phyloP scores from a whole-genome alignment of 108 stramenopile species.

The Epipyxis sp. region DNA sequence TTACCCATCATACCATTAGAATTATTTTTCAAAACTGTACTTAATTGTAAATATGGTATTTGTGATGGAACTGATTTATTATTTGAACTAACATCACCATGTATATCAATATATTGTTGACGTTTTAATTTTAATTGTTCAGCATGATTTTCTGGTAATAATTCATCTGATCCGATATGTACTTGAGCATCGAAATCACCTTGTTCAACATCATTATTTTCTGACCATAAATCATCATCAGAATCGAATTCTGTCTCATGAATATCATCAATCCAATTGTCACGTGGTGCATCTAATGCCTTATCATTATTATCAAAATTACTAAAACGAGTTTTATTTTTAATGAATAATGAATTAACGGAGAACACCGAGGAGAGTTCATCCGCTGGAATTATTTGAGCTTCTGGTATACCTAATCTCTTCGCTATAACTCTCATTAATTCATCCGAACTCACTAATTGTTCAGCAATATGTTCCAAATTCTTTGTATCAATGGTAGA shows the following conservation, averaged over 20 bases:
- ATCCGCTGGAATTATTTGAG: conserved; percentile 21
- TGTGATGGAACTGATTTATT: background rate
- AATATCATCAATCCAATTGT: background rate
- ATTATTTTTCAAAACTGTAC: background rate
- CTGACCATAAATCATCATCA: conserved; percentile 32
- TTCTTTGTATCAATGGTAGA: conserved; percentile 7
- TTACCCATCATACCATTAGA: background rate
- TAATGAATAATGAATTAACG: background rate
- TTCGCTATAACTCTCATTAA: conserved; percentile 14
- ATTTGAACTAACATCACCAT: background rate
- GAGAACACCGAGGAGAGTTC: conserved; percentile 23
- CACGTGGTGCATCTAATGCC: background rate
- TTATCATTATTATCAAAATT: background rate
- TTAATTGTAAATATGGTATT: conserved; percentile 10
- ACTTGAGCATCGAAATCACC: conserved; percentile 6
- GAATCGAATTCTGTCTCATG: conserved; percentile 6
- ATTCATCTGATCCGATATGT: background rate
- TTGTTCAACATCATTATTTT: background rate
- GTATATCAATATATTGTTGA: background rate
- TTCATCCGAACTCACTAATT: conserved; percentile 1
- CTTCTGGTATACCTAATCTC: background rate
- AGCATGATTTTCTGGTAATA: background rate
- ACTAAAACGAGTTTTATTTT: too few species aligned
- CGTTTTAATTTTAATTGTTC: background rate
- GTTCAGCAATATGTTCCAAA: conserved; percentile 22